Percentiles rank a stretch among this genome's conserved stretches.
Conservation (phyloP, 2,329 filamentous ascomycete genomes). For the Hysterium pulicare region DNA sequence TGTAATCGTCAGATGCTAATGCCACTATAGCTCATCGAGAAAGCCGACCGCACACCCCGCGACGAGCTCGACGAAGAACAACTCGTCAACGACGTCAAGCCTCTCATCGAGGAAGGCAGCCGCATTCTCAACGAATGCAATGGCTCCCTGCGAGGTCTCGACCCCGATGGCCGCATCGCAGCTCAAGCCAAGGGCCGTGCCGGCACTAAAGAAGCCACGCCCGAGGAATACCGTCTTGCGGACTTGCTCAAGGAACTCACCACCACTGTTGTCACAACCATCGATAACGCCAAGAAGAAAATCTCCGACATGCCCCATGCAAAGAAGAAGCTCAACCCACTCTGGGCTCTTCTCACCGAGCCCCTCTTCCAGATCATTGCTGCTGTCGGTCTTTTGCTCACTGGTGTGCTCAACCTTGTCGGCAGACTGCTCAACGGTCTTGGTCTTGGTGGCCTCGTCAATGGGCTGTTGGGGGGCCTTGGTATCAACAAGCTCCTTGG, state of each 20-base stretch:
- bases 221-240: conserved; percentile 81
- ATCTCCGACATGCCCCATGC: conserved; percentile 89
- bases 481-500: conserved; percentile 73
- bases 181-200: conserved; percentile 80
- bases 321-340: conserved; percentile 90
- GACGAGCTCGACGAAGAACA: conserved; percentile 89
- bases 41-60: conserved; percentile 73
- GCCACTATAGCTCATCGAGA: conserved; percentile 65
- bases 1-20: conserved; percentile 26
- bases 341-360: conserved; percentile 79
- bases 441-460: conserved; percentile 76
- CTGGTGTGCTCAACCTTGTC: conserved; percentile 79
- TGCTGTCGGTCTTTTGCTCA: conserved; percentile 77
- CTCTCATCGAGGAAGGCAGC: conserved; percentile 81
- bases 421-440: conserved; percentile 76
- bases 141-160: conserved; percentile 79
- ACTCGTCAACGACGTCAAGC: conserved; percentile 80
- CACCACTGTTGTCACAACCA: conserved; percentile 72
- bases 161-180: conserved; percentile 83
- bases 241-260: conserved; percentile 85
- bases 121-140: conserved; percentile 83
- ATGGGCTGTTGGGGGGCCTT: conserved; percentile 72
- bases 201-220: conserved; percentile 69
- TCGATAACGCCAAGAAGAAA: conserved; percentile 84
- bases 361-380: conserved; percentile 91